Evolutionary conservation across 2,329 filamentous ascomycete species (phyloP), one percentile per base, ranked within the genome.

Genomic region (Paraconiothyrium brasiliense): DNA sequence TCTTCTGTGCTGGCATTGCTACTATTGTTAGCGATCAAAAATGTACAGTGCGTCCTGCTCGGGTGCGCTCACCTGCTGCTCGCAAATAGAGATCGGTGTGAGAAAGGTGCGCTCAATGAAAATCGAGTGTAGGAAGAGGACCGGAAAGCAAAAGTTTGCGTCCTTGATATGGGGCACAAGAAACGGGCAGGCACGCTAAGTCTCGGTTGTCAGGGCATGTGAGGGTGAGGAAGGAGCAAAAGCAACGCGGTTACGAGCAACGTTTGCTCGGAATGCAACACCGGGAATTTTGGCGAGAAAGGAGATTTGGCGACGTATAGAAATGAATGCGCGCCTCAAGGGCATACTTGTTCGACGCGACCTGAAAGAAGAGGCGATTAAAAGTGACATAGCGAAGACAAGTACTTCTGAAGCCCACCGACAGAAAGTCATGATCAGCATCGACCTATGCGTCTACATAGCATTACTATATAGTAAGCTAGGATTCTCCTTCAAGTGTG

Each of bases 401-500:
- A n/a, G 8, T n/a, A n/a, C 16, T 41, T 41, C 7, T n/a, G 16
- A n/a, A 41, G 14, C 14, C 39, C 16, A 16, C 39, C 14, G 6
- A 41, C 39, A 20, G 16, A 41, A 48, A 4, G 11, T 32, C 46
- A 30, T 48, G 46, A 30, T 16, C 27, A 50, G 11, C 14, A 20
- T 50, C 16, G 30, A 34, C 16, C 46, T 48, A 32, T 20, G 11
- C 7, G 16, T 7, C n/a, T 3, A 30, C 11, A 48, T 32, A 20
- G 16, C 8, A 5, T 6, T 9, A 35, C 16, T n/a, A 3, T 14
- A 4, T 16, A 10, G 16, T 35, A 56, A 32, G 9, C 24, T 64
- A 71, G 13, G 66, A 63, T 54, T 73, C 66, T 27, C 69, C 72
- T 54, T 86, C 84, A 52, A 90, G 70, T 0, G 87, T 89, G 65